Base-by-base conservation (phyloP, 2,329 filamentous ascomycete genomes). In the Aureobasidium zeae region DNA sequence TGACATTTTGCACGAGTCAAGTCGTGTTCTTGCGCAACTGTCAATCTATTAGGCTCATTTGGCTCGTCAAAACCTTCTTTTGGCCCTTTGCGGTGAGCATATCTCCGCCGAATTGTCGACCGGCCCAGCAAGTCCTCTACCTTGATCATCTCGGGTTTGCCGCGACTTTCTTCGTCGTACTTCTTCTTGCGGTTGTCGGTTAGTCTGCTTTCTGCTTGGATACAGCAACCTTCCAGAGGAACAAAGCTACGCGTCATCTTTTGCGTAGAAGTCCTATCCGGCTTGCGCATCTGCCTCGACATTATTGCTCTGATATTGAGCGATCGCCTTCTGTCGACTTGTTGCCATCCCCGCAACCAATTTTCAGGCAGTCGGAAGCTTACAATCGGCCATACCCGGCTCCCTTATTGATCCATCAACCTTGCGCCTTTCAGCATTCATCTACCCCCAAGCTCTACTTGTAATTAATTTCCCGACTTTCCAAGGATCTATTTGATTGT, bases 11-110 rank as follows among this genome's bases (percentile, higher is more conserved):
- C 48, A 28, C 48, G 48, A 50, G 48, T 46, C 48, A 46, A 44
- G 46, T 32, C 29, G 30, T 36, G 21, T 46, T 42, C 44, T 50
- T 50, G 45, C 48, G 48, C 46, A 48, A 50, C 44, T 47, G 48
- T 44, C 38, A 50, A 45, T 41, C 44, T 46, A 44, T 44, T 50
- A 44, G 45, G 44, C 34, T 50, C 46, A 45, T 47, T 39, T 46
- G 34, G 42, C 35, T 45, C 48, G 43, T 48, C 42, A 48, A 48
- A 43, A 46, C 45, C 43, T 45, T 36, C 43, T 45, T 32, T 17
- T 20, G 25, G 12, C 4, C 43, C 43, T 21, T 9, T 38, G 34
- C 43, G 43, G 43, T 45, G 43, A 45, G 43, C 43, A 25, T 26
- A 31, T 26, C 43, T 37, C 28, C 34, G 43, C 32, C 43, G 39